A percentile compares a stretch with the other conserved stretches of the same genome.
These are phyloP conservation scores for Zelopaecilomyces penicillatus DNA, from an alignment of 2,329 filamentous ascomycete genomes.

Conservation along the genomic window DNA sequence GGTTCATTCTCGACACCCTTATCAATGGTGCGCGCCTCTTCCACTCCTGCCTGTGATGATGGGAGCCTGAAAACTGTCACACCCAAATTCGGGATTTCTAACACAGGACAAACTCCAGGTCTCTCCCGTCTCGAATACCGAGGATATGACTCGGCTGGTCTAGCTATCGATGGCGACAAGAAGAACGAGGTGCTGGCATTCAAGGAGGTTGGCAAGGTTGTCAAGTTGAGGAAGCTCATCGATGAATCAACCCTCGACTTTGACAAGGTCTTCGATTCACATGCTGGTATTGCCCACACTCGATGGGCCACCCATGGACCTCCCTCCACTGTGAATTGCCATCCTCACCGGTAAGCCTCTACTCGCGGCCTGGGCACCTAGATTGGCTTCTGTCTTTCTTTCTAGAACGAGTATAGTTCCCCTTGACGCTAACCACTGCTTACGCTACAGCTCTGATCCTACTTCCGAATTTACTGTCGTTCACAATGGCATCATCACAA, in stretches of 20 bases:
- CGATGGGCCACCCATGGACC: conserved; percentile 97
- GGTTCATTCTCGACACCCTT: conserved; percentile 90
- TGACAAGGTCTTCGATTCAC: conserved; percentile 91
- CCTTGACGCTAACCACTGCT: too few species aligned
- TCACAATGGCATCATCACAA: conserved; percentile 99
- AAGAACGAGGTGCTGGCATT: conserved; percentile 95
- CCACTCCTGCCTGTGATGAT: neutral
- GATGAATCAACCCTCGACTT: conserved; percentile 74
- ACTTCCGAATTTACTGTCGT: conserved; percentile 95
- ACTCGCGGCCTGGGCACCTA: too few species aligned
- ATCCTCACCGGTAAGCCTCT: conserved; percentile 77
- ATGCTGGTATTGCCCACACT: conserved; percentile 97
- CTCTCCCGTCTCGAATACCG: conserved; percentile 95
- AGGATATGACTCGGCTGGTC: conserved; percentile 94
- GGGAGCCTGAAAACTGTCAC: too few species aligned
- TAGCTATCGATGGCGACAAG: conserved; percentile 95
- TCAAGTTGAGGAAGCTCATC: conserved; percentile 89
- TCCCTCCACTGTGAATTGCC: conserved; percentile 91
- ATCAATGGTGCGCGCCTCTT: conserved; percentile 68
- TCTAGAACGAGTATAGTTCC: too few species aligned
- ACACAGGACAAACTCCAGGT: conserved; percentile 41
- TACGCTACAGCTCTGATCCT: conserved; percentile 65
- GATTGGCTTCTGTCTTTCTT: neutral
- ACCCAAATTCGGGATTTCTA: too few species aligned
- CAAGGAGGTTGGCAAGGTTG: conserved; percentile 99